These are phyloP conservation scores for Brassica napus DNA, from an alignment of 345 rosid species.

Conservation along the genomic window Da-Ae NC_063439.1:1459001-1459500, in stretches of 20 bases:
- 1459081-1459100: conserved; percentile 49
- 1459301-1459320: conserved; percentile 30
- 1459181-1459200: background rate
- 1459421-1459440: conserved; percentile 12
- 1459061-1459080: conserved; percentile 39
- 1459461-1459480: conserved; percentile 2
- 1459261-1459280: conserved; percentile 21
- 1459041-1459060: conserved; percentile 85
- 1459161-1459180: background rate
- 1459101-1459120: conserved; percentile 51
- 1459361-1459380: conserved; percentile 22
- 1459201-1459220: conserved; percentile 5
- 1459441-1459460: conserved; percentile 33
- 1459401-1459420: conserved; percentile 7
- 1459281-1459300: conserved; percentile 32
- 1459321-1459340: background rate
- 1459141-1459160: background rate
- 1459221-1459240: background rate
- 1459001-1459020: conserved; percentile 10
- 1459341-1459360: conserved; percentile 16
- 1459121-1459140: conserved; percentile 1
- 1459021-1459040: conserved; percentile 95
- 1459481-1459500: background rate
- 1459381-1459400: conserved; percentile 11
- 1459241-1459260: conserved; percentile 26